Evolutionary conservation across 1,284 basidiomycete species (phyloP), one percentile per base, ranked within the genome.

Genomic region (Tilletia caries): DNA sequence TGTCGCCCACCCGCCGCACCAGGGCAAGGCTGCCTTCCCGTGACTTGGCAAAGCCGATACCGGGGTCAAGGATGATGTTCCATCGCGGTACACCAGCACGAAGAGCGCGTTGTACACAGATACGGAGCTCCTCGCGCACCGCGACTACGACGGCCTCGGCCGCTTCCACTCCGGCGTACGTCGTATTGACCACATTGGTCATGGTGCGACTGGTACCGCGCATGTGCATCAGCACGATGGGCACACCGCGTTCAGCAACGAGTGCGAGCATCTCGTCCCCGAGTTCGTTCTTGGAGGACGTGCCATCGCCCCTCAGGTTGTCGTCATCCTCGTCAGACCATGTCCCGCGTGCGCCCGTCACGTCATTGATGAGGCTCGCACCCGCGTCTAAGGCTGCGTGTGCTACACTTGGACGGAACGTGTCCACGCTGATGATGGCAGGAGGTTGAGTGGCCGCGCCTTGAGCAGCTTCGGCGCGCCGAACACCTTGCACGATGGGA

Each of bases 331-430:
- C 86, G 71, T 93, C 92, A 18, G 58, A 62, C 58, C 58, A 62
- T 2, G 27, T 62, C 20, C 58, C 58, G 18, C 58, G 58, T 15
- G 58, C 65, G 0, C 90, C 91, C 71, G 91, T 89, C 0, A 98
- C 93, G 78, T 98, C 95, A 84, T 98, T 98, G 86, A 98, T 91
- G 80, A 93, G 91, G 78, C 91, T 92, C 12, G 92, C 95, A 0
- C 96, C 95, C 0, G 92, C 93, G 4, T 85, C 84, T 5, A 97
- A 86, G 0, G 92, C 91, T 0, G 88, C 88, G 67, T 87, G 84
- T 0, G 95, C 94, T 0, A 98, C 95, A 0, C 88, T 86, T 44
- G 89, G 87, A 3, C 95, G 90, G 86, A 96, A 98, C 0, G 96
- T 98, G 83, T 98, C 95, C 48, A 98, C 86, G 68, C 92, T 95